Evolutionary conservation across 345 rosid genomes (phyloP), one percentile per base, ranked within the genome.

Genomic region (Salix udensis): DNA sequence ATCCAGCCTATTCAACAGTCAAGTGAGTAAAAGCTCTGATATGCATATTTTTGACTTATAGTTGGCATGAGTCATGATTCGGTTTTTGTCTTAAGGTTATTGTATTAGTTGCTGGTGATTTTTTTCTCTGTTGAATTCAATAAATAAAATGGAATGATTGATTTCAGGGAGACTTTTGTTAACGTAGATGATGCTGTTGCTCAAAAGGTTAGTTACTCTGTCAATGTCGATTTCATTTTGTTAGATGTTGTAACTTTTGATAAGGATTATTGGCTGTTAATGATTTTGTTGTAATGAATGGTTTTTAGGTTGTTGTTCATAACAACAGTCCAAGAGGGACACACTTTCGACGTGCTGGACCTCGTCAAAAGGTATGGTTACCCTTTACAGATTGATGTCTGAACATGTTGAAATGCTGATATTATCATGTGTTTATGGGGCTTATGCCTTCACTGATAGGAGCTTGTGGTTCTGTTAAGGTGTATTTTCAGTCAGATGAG

Each of bases 1-100:
- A 91, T 82, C 82, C 91, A 24, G 91, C 94, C 70, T 91, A 90
- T 73, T 85, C 96, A 14, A 90, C 78, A 2, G 96, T 91, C 61
- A 84, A 84, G 96, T 91, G 62, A 88, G 88, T 80, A 1, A 14
- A 52, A 18, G 15, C 15, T 1, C 28, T 48, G 67, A 24, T 40
- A 40, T 40, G 44, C 44, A 40, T 40, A 40, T 58, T 60, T 6
- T 60, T 23, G 5, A 6, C 19, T 24, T 44, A 31, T 44, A 24
- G 7, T 16, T 72, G 34, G 30, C 48, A 58, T 65, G 65, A 23
- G 24, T 61, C 66, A 26, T 18, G 26, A 46, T 46, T 46, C 30
- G 23, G 66, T 26, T n/a, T 0, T 26, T 23, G 66, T 11, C 26
- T 61, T 23, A 5, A 11, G 21, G 53, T 30, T 30, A 3, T 36